Base-by-base conservation (phyloP, 208 protist genomes). In the Leptomonas seymouri region DNA sequence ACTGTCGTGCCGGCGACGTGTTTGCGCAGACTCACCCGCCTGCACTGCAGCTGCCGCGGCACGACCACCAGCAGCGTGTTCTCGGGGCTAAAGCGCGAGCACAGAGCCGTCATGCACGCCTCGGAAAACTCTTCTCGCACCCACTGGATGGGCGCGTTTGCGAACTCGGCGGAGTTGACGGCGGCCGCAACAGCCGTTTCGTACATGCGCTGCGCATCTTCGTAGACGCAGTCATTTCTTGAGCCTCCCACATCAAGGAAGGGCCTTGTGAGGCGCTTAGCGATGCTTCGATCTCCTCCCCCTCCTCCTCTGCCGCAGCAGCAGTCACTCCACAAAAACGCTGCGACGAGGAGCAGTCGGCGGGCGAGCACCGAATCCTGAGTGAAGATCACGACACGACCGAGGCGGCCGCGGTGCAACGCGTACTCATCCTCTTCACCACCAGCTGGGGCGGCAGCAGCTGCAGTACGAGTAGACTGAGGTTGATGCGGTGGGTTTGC, bases 91-190 rank as follows among this genome's bases (percentile, higher is more conserved):
- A 86, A 89, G 23, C 79, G 81, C 57, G 74, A 84, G 53, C 70
- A 54, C 45, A 90, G 53, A 3, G 49, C 30, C 20, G 53, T 30
- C 20, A 85, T 58, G 0, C 36, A 36, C 21, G 54, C 45, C 55
- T 84, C 78, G 55, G 44, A 61, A 67, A 88, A 91, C 58, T 94
- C 86, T 58, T 89, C 77, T 3, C 50, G 56, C 23, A 94, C 67
- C 89, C 89, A 94, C 62, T 94, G 89, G 14, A 94, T 76, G 11
- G 85, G 86, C 46, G 89, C 64, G 64, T 84, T 78, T 7, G 76
- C 69, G 67, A 81, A 78, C 6, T 64, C 77, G 46, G 72, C 85
- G 8, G 80, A 85, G 12, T 44, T 8, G 14, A 85, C 84, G 18
- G 70, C 63, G 15, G 76, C 88, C 8, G 85, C 87, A 66, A 93